Conservation (phyloP, 2,329 filamentous ascomycete species). For the Fusarium paranaense region DNA sequence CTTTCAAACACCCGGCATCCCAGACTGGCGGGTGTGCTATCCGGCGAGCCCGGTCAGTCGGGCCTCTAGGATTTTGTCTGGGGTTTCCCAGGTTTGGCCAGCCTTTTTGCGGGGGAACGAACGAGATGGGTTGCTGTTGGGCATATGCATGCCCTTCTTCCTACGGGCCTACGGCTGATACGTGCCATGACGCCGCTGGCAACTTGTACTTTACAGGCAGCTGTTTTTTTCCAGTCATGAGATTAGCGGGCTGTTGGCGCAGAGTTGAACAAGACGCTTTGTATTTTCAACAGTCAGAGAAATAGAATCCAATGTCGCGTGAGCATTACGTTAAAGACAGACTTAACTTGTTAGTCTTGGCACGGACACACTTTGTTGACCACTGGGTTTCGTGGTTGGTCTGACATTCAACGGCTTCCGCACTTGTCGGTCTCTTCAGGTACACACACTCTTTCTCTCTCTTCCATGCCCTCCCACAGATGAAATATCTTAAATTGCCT, state of each 20-base stretch:
- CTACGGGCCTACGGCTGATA: background rate
- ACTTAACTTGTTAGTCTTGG: background rate
- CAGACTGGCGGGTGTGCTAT: conserved; percentile 27
- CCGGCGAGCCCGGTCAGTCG: conserved; percentile 25
- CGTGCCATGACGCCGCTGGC: background rate
- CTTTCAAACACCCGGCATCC: conserved; percentile 20
- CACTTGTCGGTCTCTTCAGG: background rate
- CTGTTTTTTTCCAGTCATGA: background rate
- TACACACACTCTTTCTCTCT: background rate
- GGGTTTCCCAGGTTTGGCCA: conserved; percentile 2
- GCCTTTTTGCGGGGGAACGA: conserved; percentile 16
- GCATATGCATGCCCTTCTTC: background rate
- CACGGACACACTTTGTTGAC: background rate
- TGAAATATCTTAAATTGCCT: background rate
- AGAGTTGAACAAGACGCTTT: conserved; percentile 2
- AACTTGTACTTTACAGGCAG: background rate
- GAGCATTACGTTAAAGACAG: background rate
- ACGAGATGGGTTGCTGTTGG: background rate
- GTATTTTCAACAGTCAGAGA: background rate
- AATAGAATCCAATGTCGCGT: background rate
- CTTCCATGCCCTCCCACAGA: background rate
- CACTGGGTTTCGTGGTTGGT: background rate
- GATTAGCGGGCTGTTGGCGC: background rate
- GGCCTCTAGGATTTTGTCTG: background rate
- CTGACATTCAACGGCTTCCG: background rate